Evolutionary conservation across 2,329 filamentous ascomycete species (phyloP).

Genomic region (Juglanconis sp.): DNA sequence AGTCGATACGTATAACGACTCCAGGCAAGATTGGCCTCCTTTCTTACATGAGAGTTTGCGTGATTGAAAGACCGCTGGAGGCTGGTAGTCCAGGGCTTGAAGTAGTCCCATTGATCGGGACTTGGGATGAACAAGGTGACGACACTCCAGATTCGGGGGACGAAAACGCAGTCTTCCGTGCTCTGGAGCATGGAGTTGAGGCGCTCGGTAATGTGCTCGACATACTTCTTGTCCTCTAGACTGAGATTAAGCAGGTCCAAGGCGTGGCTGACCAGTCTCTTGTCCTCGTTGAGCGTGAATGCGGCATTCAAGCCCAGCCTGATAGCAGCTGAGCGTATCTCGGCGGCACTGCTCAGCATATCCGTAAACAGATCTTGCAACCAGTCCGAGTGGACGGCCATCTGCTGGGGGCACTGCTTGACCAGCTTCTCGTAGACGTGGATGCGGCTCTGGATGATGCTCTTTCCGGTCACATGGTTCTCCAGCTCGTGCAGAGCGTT

Average conservation of each 20-base stretch:
- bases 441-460: slow-evolving; percentile 73
- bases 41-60: slow-evolving; percentile 65
- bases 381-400: slow-evolving; percentile 75
- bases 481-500: slow-evolving; percentile 69
- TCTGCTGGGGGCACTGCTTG: slow-evolving; percentile 65
- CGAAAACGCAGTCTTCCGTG: slow-evolving; percentile 58
- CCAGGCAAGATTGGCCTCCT: slow-evolving; percentile 82
- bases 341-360: slow-evolving; percentile 74
- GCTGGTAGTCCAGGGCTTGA: slow-evolving; percentile 71
- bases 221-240: slow-evolving; percentile 61
- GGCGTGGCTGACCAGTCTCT: slow-evolving; percentile 63
- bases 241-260: slow-evolving; percentile 59
- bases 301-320: slow-evolving; percentile 69
- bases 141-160: slow-evolving; percentile 87
- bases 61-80: slow-evolving; percentile 84
- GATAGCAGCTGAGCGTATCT: slow-evolving; percentile 73
- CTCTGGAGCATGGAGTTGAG: slow-evolving; percentile 67
- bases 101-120: slow-evolving; percentile 69
- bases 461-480: slow-evolving; percentile 72
- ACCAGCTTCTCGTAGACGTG: slow-evolving; percentile 76
- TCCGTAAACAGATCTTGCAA: slow-evolving; percentile 77
- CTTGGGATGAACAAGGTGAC: slow-evolving; percentile 74
- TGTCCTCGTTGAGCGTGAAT: slow-evolving; percentile 66
- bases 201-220: slow-evolving; percentile 64
- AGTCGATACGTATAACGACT: slow-evolving; percentile 76